Base-by-base conservation (phyloP, 1,284 basidiomycete species). In the Butyriboletus appendiculatus region DNA sequence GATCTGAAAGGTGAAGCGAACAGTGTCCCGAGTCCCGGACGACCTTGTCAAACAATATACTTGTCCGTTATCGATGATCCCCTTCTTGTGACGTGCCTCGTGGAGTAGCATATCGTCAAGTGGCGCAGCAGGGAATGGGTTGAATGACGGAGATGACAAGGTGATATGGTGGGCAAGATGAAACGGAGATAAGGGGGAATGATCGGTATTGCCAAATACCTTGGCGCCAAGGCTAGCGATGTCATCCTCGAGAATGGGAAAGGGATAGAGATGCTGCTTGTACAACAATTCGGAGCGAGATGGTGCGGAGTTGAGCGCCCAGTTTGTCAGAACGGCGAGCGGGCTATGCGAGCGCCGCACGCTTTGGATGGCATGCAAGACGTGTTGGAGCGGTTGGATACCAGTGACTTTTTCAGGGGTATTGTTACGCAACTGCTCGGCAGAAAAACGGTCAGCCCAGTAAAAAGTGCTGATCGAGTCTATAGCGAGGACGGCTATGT, bases 401-500 rank as follows among this genome's bases (percentile, higher is more conserved):
- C 39, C 43, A 50, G 48, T 58, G 56, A 35, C 50, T 40, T 58
- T 66, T 44, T 51, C 53, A 34, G 52, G 48, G 12, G 52, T 50
- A 49, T 55, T 58, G 20, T 63, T 60, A 42, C 74, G 78, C 48
- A 76, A 60, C 58, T 84, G 82, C 65, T 92, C 90, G 33, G 73
- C 67, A 38, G 76, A 73, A 65, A 84, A 85, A 37, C 87, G 82
- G 66, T 94, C 90, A 10, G 76, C 61, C 90, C 90, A 92, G 70
- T 88, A 83, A 66, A 88, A 91, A 0, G 88, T 68, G 66, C 86
- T 88, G 53, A 92, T 72, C 8, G 88, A 88, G 70, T 94, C 91
- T 39, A 94, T 73, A 15, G 81, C 83, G 26, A 91, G 66, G 48
- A 90, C 64, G 14, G 81, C 84, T 18, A 90, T 77, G 57, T 83